Base-by-base conservation (phyloP, 345 rosid species). In the Iberis pinnata region DNA sequence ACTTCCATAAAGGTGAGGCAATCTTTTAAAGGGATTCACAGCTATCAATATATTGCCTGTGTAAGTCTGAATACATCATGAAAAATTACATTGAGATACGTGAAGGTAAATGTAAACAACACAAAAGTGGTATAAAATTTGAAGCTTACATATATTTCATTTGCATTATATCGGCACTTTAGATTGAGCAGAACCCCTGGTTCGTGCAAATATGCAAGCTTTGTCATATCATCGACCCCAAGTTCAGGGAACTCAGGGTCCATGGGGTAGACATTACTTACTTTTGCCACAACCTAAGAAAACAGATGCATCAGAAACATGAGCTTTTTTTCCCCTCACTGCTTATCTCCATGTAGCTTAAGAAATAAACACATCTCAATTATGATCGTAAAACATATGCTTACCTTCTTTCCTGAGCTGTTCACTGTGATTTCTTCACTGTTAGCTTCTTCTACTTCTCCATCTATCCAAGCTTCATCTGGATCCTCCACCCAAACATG, bases 141-240 rank as follows among this genome's bases (percentile, higher is more conserved):
- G 14, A 41, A 60, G 73, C 95, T 83, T 75, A 92, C 98, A 68
- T 92, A 92, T 45, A 92, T 92, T 70, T 85, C 98, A 73, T 83
- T 83, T 31, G 78, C 61, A 70, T 85, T 71, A 68, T 73, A 92
- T 65, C 98, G 81, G 26, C 76, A 68, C 63, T 67, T 80, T 49
- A 92, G 82, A 68, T 92, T 92, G 75, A 78, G 82, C 29, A 92
- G 68, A 59, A 92, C 95, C 59, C 98, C 98, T 18, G 98, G 98
- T 71, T 88, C 98, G 61, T 92, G 98, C 43, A 92, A 68, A 78
- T 92, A 88, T 46, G 98, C 85, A 58, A 92, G 80, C 77, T 74
- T 92, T 33, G 97, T 88, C 98, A 92, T 92, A 71, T 92, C 98
- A 57, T 92, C 98, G 57, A 88, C 87, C 14, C 98, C 98, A 26